A percentile compares a stretch with the other conserved stretches of the same genome.
Conservation (phyloP, 2,329 filamentous ascomycete genomes). For the Arthrobotrys sphaeroides region DNA sequence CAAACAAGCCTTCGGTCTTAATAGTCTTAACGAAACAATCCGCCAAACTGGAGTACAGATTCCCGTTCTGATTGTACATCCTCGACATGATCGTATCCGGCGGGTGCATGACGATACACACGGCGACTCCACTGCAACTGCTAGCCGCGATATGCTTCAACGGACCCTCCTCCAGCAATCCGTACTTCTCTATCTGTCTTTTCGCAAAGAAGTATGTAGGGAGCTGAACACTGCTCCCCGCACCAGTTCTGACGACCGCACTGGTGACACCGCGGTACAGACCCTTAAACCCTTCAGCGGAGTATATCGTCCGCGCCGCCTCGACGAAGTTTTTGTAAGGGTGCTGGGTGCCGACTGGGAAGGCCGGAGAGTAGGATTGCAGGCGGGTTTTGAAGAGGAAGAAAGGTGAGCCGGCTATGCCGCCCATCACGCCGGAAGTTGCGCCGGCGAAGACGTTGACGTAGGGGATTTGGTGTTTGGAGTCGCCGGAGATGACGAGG, state of each 20-base stretch:
- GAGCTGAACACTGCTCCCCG: conserved; percentile 93
- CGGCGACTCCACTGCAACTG: conserved; percentile 89
- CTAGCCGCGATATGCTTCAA: conserved; percentile 89
- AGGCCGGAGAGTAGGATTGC: conserved; percentile 90
- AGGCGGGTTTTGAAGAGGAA: conserved; percentile 97
- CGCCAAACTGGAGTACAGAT: conserved; percentile 91
- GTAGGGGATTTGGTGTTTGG: conserved; percentile 80
- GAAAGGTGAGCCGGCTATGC: conserved; percentile 92
- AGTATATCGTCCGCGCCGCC: conserved; percentile 81
- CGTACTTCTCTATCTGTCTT: conserved; percentile 79
- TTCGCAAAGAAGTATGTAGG: conserved; percentile 99
- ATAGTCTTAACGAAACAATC: conserved; percentile 93
- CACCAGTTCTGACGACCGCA: conserved; percentile 94
- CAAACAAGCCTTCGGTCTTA: conserved; percentile 86
- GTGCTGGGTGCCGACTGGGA: conserved; percentile 97
- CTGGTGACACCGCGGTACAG: conserved; percentile 90
- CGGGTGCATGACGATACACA: conserved; percentile 97
- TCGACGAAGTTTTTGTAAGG: conserved; percentile 86
- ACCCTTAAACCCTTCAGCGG: conserved; percentile 77
- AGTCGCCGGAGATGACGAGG: conserved; percentile 74
- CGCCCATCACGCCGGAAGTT: conserved; percentile 86
- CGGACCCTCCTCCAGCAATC: conserved; percentile 89
- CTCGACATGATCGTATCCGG: conserved; percentile 99
- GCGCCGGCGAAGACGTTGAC: conserved; percentile 96
- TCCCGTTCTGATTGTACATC: conserved; percentile 98